Base-by-base conservation (phyloP, 352 stramenopile genomes). In the Pythium brachiatum region DNA sequence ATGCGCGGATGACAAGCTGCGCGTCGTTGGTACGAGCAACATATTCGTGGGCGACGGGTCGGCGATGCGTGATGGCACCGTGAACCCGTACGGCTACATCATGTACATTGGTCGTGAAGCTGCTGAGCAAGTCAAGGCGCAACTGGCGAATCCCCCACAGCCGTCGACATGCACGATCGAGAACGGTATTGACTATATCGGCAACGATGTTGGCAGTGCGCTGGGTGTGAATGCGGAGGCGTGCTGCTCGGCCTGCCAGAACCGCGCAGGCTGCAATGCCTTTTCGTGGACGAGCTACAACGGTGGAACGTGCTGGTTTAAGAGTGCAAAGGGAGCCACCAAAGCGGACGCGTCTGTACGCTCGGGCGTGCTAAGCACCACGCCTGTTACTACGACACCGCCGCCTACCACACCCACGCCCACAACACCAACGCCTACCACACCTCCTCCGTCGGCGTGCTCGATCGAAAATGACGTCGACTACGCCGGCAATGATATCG, bases 61-160 rank as follows among this genome's bases (percentile, higher is more conserved):
- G 34, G 15, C 15, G 13, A 51, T 51, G 81, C 67, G 68, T 8
- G 80, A 87, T 8, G 84, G 84, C 9, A 90, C 81, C 0, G 78
- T 89, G 23, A 93, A 91, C 62, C 83, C 83, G 56, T 90, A 86
- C 81, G 0, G 73, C 81, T 25, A 90, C 87, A 61, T 82, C 80
- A 92, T 87, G 80, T 89, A 94, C 67, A 74, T 82, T 13, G 82
- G 82, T 3, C 67, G 71, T 7, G 78, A 90, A 38, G 75, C 73
- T 23, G 81, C 62, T 5, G 66, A 62, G 16, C 73, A 81, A 46
- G 77, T 75, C 55, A 55, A 76, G 50, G 68, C 51, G 13, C 77
- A 76, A 39, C 61, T 86, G 8, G 52, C 16, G 15, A 62, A 62
- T 39, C 41, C 53, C 1, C 27, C 58, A 1, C 68, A 52, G 12